phyloP scores from a whole-genome alignment of 805 yeast genomes.

The Suhomyces sp. region DNA sequence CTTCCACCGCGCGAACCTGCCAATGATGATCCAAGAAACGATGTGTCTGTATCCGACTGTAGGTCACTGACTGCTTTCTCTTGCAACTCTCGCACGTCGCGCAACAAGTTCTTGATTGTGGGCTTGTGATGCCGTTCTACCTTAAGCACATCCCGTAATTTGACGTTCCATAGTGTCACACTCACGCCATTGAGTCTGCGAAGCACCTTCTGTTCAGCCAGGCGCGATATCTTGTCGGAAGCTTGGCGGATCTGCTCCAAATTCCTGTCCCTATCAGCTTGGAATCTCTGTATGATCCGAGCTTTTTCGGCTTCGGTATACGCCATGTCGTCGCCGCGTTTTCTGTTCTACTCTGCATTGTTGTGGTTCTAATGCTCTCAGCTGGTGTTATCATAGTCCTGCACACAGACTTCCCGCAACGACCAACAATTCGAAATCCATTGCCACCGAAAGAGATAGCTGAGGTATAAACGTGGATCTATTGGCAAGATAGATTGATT shows the following conservation, averaged over 20 bases:
- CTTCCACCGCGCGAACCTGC: not conserved
- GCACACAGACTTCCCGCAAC: not conserved
- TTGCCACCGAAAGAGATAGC: not conserved
- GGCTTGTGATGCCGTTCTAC: constrained; percentile 41
- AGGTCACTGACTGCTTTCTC: not conserved
- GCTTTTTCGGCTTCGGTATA: constrained; percentile 37
- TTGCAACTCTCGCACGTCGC: constrained; percentile 7
- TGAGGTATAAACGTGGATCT: not conserved
- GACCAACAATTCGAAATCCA: not conserved
- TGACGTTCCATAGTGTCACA: constrained; percentile 49
- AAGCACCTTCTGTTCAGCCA: constrained; percentile 35
- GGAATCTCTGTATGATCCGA: constrained; percentile 29
- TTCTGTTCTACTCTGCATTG: not conserved
- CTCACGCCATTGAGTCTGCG: constrained; percentile 46
- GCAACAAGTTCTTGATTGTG: constrained; percentile 9
- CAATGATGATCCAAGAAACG: constrained; percentile 1
- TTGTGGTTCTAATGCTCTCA: not conserved
- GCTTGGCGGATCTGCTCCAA: constrained; percentile 22
- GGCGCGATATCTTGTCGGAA: constrained; percentile 20
- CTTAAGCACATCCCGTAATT: constrained; percentile 41
- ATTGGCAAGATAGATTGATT: not conserved
- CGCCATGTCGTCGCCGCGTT: not conserved
- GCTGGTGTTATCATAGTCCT: not conserved
- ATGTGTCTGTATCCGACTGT: not conserved
- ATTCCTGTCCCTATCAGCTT: constrained; percentile 19